Base-by-base conservation (phyloP, 2,329 filamentous ascomycete genomes). In the Zymoseptoria ardabiliae region DNA sequence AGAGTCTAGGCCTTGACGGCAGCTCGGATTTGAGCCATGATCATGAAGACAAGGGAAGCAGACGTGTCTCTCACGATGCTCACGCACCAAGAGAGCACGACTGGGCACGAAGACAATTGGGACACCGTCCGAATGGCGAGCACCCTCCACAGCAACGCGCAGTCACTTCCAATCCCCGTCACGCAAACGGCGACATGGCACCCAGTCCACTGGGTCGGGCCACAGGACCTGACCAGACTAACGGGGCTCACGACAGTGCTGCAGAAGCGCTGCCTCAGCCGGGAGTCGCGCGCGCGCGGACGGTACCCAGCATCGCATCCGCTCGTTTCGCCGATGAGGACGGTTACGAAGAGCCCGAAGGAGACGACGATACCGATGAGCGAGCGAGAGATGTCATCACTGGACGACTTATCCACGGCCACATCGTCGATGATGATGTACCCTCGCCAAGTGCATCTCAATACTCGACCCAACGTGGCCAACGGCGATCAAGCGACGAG, bases 301-400 rank as follows among this genome's bases (percentile, higher is more conserved):
- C 71, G 11, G 65, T 67, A 7, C 63, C 69, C 17, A 68, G 66
- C 19, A 59, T 70, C 8, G 63, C 67, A 25, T 65, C 63, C 41
- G 60, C 65, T 8, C 58, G 23, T 51, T 53, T 22, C 48, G 49
- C 21, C 13, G 71, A 71, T 23, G 65, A 68, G 2, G 71, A 73
- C 55, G 70, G 68, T 11, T 72, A 73, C 50, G 71, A 72, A 41
- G 70, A 71, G 48, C 62, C 69, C 3, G 69, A 61, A 28, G 65
- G 64, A 13, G 72, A 73, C 6, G 69, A 73, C 41, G 74, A 72
- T 51, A 67, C 63, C 13, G 74, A 75, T 55, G 73, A 74, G 74
- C 87, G 90, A 59, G 91, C 90, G 19, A 84, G 87, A 49, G 92
- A 97, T 72, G 92, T 99, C 53, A 95, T 92, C 50, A 93, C 92